phyloP scores from a whole-genome alignment of 176 grass and related monocot genomes.

The Avena insularis region DNA sequence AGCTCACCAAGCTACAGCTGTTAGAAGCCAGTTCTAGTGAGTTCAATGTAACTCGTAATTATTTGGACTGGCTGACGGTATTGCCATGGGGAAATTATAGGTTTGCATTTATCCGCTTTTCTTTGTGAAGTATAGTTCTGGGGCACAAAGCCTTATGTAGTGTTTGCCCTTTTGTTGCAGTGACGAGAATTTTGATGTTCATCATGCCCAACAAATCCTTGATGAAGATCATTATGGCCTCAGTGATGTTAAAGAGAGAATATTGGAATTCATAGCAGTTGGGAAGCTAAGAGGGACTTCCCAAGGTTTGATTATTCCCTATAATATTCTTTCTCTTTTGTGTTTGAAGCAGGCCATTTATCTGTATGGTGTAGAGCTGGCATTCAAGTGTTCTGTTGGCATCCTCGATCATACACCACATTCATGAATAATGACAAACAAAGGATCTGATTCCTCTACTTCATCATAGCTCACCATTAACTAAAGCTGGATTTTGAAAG shows the following conservation, averaged over 20 bases:
- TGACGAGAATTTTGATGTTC: conserved; percentile 94
- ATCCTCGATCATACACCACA: not conserved
- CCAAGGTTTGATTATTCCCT: conserved; percentile 68
- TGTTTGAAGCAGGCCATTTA: conserved; percentile 24
- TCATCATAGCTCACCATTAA: conserved; percentile 7
- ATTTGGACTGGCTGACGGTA: conserved; percentile 97
- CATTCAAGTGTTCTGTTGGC: conserved; percentile 33
- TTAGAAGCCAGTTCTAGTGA: conserved; percentile 96
- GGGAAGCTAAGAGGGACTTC: conserved; percentile 95
- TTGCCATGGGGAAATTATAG: conserved; percentile 99
- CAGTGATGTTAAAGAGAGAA: conserved; percentile 98
- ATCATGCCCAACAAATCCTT: conserved; percentile 92
- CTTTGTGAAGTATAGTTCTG: conserved; percentile 29
- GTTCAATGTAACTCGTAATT: conserved; percentile 98
- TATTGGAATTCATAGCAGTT: conserved; percentile 98
- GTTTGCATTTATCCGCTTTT: conserved; percentile 54
- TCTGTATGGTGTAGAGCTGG: conserved; percentile 28
- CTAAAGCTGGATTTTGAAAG: conserved; percentile 5
- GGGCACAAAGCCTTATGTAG: conserved; percentile 32
- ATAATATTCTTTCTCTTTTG: conserved; percentile 14
- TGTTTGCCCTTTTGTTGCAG: conserved; percentile 50
- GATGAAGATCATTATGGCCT: conserved; percentile 99
- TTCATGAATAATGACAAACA: not conserved
- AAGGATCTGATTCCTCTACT: not conserved
- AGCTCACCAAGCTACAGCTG: conserved; percentile 88